Conservation (phyloP, 83 land plant genomes). For the Picea engelmannii region DNA sequence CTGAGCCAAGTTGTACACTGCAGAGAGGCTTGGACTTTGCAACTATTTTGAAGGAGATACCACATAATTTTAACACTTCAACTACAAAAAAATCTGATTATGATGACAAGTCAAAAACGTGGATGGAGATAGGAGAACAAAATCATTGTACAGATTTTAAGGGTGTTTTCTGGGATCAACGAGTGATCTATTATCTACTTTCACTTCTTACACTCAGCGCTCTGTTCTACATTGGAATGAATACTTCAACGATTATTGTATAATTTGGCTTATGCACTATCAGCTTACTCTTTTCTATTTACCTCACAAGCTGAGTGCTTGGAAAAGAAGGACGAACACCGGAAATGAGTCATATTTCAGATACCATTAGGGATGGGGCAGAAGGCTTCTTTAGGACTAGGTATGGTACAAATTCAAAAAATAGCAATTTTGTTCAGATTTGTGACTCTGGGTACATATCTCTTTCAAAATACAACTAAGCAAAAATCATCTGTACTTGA, state of each 20-base stretch:
- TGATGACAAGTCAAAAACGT: too few relatives aligned
- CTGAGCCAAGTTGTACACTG: too few relatives aligned
- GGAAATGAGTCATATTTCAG: too few relatives aligned
- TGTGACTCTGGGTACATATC: conserved; percentile 71
- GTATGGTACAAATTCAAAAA: conserved; percentile 90
- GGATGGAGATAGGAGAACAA: too few relatives aligned
- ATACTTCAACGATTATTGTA: conserved; percentile 72
- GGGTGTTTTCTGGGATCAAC: conserved; percentile 63
- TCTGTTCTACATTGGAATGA: conserved; percentile 74
- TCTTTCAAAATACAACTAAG: conserved; percentile 78
- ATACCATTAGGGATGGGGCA: too few relatives aligned
- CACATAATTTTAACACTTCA: too few relatives aligned
- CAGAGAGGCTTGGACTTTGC: too few relatives aligned
- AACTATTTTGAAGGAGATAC: too few relatives aligned
- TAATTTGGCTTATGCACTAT: conserved; percentile 69
- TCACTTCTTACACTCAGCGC: conserved; percentile 56
- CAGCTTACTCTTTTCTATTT: conserved; percentile 77
- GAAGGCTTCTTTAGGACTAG: conserved; percentile 18
- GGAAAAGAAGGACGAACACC: too few relatives aligned
- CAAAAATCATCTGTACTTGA: conserved; percentile 84
- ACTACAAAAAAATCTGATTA: too few relatives aligned
- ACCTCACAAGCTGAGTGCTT: conserved; percentile 39
- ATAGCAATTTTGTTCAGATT: conserved; percentile 83
- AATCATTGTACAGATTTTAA: conserved; percentile 55
- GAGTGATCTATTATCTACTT: conserved; percentile 74